These are phyloP conservation scores for Barbatosphaeria neglecta DNA, from an alignment of 495 filamentous ascomycete genomes.

Conservation along the genomic window DNA sequence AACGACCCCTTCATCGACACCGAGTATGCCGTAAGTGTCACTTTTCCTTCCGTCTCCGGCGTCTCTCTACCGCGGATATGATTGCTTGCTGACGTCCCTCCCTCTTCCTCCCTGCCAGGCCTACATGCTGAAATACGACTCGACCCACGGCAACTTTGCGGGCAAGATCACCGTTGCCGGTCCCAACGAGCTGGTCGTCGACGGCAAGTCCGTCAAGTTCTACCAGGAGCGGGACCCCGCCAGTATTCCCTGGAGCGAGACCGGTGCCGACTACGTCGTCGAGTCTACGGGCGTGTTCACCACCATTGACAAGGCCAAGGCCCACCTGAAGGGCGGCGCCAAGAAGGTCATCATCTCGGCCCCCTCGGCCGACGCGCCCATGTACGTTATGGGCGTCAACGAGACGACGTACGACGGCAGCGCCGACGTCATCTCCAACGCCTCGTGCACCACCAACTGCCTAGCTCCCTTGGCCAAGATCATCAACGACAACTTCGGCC, in stretches of 20 bases:
- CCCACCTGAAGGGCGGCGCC: conserved; percentile 95
- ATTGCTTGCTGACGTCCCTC: too few species aligned
- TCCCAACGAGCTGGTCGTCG: conserved; percentile 71
- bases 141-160: conserved; percentile 93
- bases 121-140: conserved; percentile 99
- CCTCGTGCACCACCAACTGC: conserved; percentile 99
- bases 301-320: conserved; percentile 87
- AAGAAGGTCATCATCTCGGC: conserved; percentile 99
- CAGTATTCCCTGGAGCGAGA: conserved; percentile 81
- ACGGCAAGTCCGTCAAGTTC: conserved; percentile 94
- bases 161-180: conserved; percentile 66
- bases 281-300: conserved; percentile 99
- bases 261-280: conserved; percentile 89
- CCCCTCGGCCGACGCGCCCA: conserved; percentile 95
- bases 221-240: conserved; percentile 87
- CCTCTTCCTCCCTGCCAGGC: conserved; percentile 41
- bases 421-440: conserved; percentile 92
- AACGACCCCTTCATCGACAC: conserved; percentile 99
- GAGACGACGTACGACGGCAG: conserved; percentile 80
- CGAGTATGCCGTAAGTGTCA: conserved; percentile 80
- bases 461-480: conserved; percentile 98
- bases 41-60: background rate
- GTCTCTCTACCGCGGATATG: conserved; percentile 4
- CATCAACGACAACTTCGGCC: conserved; percentile 91
- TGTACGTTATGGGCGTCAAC: conserved; percentile 99